phyloP scores from a whole-genome alignment of 495 filamentous ascomycete genomes.

The Parathielavia hyrcaniae region DNA sequence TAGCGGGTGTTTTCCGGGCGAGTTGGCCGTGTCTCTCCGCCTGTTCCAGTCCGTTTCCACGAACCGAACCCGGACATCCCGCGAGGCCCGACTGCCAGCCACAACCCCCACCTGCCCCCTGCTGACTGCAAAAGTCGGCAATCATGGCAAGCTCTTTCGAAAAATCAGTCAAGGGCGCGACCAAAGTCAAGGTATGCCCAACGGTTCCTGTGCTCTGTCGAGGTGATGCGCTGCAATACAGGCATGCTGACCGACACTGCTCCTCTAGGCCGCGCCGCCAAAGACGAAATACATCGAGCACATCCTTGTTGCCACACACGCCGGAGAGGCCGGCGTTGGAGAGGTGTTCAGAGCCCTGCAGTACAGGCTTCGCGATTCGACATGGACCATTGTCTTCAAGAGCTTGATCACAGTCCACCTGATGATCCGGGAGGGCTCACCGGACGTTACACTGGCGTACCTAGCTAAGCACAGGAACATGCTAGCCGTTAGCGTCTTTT shows the following conservation, averaged over 20 bases:
- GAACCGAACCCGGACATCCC: neutral
- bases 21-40: neutral
- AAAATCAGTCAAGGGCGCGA: slow-evolving; percentile 89
- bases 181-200: slow-evolving; percentile 77
- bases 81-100: slow-evolving; percentile 1
- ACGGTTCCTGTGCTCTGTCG: neutral
- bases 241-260: slow-evolving; percentile 15
- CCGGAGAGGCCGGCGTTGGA: slow-evolving; percentile 89
- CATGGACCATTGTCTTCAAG: slow-evolving; percentile 97
- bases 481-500: slow-evolving; percentile 83
- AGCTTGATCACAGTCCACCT: slow-evolving; percentile 89
- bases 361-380: slow-evolving; percentile 81
- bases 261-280: slow-evolving; percentile 75
- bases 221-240: neutral
- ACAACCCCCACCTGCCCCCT: neutral
- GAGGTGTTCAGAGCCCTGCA: slow-evolving; percentile 93
- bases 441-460: slow-evolving; percentile 79
- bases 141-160: slow-evolving; percentile 77
- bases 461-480: slow-evolving; percentile 76
- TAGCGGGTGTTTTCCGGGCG: neutral
- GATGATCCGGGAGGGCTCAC: slow-evolving; percentile 94
- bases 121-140: slow-evolving; percentile 18
- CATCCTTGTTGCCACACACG: slow-evolving; percentile 90
- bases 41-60: neutral
- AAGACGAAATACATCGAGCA: slow-evolving; percentile 99